Percentiles rank a stretch among this genome's conserved stretches.
Conservation (phyloP, 176 grass and related monocot species). For the Poa annua region DNA sequence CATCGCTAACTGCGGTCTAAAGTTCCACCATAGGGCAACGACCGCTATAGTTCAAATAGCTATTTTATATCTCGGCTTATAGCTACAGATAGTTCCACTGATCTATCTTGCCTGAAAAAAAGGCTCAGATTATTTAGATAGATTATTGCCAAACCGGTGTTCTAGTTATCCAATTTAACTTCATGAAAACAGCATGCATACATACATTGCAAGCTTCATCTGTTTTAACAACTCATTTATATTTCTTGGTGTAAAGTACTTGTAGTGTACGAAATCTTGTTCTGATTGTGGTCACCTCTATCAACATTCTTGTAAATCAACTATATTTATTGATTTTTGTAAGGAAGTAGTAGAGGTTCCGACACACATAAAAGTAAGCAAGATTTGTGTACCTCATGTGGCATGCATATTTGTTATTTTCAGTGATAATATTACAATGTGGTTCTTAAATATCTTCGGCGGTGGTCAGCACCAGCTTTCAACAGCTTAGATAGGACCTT, state of each 20-base stretch:
- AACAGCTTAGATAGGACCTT: background rate
- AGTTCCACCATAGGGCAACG: background rate
- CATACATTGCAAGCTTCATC: background rate
- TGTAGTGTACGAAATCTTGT: background rate
- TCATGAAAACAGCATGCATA: background rate
- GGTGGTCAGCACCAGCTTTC: background rate
- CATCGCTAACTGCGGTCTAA: background rate
- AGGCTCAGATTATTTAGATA: background rate
- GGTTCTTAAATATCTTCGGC: background rate
- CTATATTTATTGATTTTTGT: background rate
- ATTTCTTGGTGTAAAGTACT: background rate
- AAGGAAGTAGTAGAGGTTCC: background rate
- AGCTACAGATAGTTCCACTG: background rate
- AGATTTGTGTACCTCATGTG: background rate
- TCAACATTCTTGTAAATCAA: background rate
- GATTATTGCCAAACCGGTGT: background rate
- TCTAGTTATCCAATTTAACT: background rate
- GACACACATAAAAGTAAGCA: background rate
- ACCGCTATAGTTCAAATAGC: background rate
- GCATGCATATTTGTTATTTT: background rate
- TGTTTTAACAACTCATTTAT: background rate
- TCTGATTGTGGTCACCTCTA: background rate
- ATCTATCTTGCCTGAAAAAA: background rate
- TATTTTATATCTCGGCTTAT: background rate
- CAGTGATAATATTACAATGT: background rate